These are phyloP conservation scores for Grosmannia serpens DNA, from an alignment of 2,329 filamentous ascomycete genomes.

Conservation along the genomic window DNA sequence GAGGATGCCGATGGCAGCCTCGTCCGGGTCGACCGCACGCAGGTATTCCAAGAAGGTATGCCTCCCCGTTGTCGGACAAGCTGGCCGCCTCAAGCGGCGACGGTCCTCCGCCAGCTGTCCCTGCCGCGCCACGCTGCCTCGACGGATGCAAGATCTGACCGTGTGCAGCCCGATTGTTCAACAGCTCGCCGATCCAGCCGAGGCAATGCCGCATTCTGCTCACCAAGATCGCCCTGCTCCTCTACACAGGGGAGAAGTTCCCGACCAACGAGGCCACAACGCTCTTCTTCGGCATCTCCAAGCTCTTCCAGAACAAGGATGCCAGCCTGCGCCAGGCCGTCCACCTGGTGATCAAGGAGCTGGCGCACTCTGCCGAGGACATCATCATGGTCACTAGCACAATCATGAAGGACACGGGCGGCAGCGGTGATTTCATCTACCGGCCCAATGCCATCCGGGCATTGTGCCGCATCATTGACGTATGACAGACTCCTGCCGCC, in stretches of 20 bases:
- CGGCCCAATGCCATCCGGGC: slow-evolving; percentile 93
- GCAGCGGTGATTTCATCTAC: slow-evolving; percentile 87
- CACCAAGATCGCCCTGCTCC: slow-evolving; percentile 90
- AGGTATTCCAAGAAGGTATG: slow-evolving; percentile 95
- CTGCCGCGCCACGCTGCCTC: background rate
- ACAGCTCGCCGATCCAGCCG: slow-evolving; percentile 91
- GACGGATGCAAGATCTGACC: background rate
- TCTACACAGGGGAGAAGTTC: slow-evolving; percentile 96
- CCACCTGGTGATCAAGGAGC: slow-evolving; percentile 94
- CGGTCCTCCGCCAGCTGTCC: background rate
- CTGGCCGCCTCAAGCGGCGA: background rate
- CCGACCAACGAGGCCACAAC: slow-evolving; percentile 94
- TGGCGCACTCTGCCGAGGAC: slow-evolving; percentile 90
- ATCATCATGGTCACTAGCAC: slow-evolving; percentile 99
- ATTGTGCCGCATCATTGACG: slow-evolving; percentile 87
- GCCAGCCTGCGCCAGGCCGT: slow-evolving; percentile 97
- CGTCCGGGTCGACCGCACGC: slow-evolving; percentile 94
- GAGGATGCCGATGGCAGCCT: slow-evolving; percentile 90
- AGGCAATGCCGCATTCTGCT: slow-evolving; percentile 95
- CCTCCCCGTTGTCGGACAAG: slow-evolving; percentile 4
- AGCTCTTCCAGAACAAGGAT: slow-evolving; percentile 99
- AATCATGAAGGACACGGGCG: slow-evolving; percentile 98
- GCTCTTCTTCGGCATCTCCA: slow-evolving; percentile 97
- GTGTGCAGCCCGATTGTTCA: slow-evolving; percentile 79
- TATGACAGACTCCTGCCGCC: background rate